phyloP scores from a whole-genome alignment of 164 flowering plant species.

The Berberis thunbergii region DNA sequence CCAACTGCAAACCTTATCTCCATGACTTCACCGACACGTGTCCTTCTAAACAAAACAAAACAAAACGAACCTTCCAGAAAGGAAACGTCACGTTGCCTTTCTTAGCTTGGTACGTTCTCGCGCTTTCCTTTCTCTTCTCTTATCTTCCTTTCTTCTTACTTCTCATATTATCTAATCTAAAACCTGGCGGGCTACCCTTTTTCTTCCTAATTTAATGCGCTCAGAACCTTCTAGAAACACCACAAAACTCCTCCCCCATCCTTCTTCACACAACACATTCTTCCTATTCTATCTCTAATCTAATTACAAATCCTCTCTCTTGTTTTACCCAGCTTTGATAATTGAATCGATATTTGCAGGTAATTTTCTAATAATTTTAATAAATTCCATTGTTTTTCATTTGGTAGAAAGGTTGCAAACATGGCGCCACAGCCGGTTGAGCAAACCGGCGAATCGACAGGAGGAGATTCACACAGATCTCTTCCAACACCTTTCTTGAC shows the following conservation, averaged over 20 bases:
- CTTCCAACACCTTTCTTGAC: slow-evolving; percentile 30
- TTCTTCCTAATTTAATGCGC: slow-evolving; percentile 6
- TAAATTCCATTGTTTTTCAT: neutral
- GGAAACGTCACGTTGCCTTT: neutral
- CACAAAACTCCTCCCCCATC: slow-evolving; percentile 1
- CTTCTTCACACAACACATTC: neutral
- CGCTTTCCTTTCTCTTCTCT: slow-evolving; percentile 12
- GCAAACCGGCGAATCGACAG: slow-evolving; percentile 17
- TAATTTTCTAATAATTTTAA: neutral
- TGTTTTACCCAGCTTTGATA: too few species aligned
- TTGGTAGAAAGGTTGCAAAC: neutral
- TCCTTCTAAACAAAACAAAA: neutral
- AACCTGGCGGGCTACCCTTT: neutral
- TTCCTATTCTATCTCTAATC: too few species aligned
- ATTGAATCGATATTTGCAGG: neutral
- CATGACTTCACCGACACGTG: slow-evolving; percentile 11
- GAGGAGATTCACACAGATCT: slow-evolving; percentile 16
- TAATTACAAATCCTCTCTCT: too few species aligned
- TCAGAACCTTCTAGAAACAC: slow-evolving; percentile 35
- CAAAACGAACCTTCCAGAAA: slow-evolving; percentile 21
- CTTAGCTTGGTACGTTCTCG: slow-evolving; percentile 13
- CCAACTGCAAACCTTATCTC: neutral
- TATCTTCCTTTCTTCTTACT: too few species aligned
- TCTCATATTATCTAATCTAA: too few species aligned
- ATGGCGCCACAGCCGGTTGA: slow-evolving; percentile 10